Evolutionary conservation across 352 stramenopile species (phyloP), one percentile per base, ranked within the genome.

Genomic region (Pythium rhizo-oryzae): DNA sequence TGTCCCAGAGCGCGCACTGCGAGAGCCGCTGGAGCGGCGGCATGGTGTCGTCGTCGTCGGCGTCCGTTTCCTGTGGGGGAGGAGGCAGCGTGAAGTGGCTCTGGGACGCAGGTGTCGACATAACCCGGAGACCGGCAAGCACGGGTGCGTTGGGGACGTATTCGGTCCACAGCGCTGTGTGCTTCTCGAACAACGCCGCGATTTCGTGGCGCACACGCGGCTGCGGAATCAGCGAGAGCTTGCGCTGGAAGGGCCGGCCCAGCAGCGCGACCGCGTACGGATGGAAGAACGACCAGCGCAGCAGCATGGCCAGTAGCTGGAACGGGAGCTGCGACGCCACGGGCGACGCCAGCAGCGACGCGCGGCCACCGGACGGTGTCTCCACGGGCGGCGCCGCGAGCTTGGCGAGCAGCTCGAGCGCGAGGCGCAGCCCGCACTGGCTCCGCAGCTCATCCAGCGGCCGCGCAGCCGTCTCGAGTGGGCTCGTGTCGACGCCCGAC

Each of bases 201-300:
- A 94, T 70, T 8, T 83, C 80, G 0, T 64, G 33, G 0, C 72
- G 72, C 2, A 87, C 62, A 11, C 81, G 80, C 12, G 37, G 19
- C 63, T 90, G 76, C 19, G 82, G 83, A 18, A 82, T 81, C 0
- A 88, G 59, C 16, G 75, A 56, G 24, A 80, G 71, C 57, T 95
- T 86, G 28, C 83, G 72, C 19, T 51, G 59, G 16, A 95, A 78
- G 18, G 81, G 81, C 60, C 72, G 81, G 0, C 50, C 60, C 8
- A 89, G 65, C 4, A 71, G 60, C 9, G 60, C 59, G 6, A 82
- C 39, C 39, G 92, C 60, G 6, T 58, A 24, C 15, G 84, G 85
- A 47, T 92, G 83, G 63, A 86, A 95, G 60, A 87, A 82, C 35
- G 80, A 89, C 85, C 85, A 92, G 8, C 85, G 81, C 21, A 95